Evolutionary conservation across 2,329 filamentous ascomycete genomes (phyloP), one percentile per base, ranked within the genome.

Genomic region (Fusarium kyushuense): DNA sequence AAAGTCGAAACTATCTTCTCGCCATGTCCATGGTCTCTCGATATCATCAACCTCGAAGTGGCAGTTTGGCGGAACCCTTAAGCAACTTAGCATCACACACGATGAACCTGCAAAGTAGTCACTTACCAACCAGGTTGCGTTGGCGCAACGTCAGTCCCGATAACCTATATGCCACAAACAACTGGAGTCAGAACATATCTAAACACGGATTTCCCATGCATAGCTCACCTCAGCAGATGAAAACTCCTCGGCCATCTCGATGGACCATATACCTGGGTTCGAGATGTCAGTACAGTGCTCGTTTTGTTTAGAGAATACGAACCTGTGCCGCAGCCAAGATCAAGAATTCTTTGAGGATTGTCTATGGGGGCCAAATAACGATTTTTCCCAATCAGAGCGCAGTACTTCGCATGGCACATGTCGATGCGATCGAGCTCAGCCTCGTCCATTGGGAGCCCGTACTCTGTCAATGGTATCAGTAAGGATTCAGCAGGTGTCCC

Each of bases 391-490:
- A 76, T 70, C 4, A 76, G 35, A 3, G 73, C 74, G 25, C 67
- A 74, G 63, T 79, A 79, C 56, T 79, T 78, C 12, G 73, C 71
- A 61, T 82, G 80, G 14, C 75, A 76, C 72, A 81, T 74, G 58
- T 82, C 79, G n/a, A 81, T 79, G 14, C 80, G 75, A 52, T 81
- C 79, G 23, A 81, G 71, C 57, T 81, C 80, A 9, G 66, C 65
- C 43, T 80, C 78, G 42, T 82, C 80, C 73, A 80, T 81, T 10
- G 79, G 80, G 17, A 82, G 65, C 6, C 78, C 77, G 63, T 81
- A 80, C 58, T 80, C 78, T 80, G 11, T 3, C 2, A 7, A 9
- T 11, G 3, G 17, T 10, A 38, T 70, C 17, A 68, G 36, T 12
- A 29, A 6, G 16, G 10, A 12, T 16, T 13, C 12, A 6, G 3